These are phyloP conservation scores for Prunus dulcis DNA, from an alignment of 306 rosid species.

Conservation along the genomic window DNA sequence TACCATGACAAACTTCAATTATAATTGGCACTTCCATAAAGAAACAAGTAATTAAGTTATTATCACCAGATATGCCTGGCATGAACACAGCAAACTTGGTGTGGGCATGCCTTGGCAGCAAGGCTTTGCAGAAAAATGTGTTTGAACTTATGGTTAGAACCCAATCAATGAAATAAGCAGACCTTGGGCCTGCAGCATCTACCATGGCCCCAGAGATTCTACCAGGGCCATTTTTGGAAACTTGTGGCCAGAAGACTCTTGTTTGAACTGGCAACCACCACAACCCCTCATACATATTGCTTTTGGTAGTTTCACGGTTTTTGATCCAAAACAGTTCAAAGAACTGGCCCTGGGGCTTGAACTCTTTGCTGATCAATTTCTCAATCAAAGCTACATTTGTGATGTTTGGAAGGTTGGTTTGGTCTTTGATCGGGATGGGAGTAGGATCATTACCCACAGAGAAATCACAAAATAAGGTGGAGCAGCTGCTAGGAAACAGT, in stretches of 20 bases:
- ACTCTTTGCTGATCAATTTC: conserved; percentile 31
- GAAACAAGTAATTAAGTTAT: not conserved
- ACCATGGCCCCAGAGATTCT: conserved; percentile 37
- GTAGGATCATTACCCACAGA: conserved; percentile 18
- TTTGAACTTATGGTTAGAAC: conserved; percentile 42
- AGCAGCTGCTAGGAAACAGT: conserved; percentile 27
- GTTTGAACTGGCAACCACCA: conserved; percentile 24
- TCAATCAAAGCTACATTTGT: conserved; percentile 29
- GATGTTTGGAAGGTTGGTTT: conserved; percentile 46
- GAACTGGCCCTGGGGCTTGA: conserved; percentile 28
- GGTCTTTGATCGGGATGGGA: conserved; percentile 30
- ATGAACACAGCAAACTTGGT: no score
- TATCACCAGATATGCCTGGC: no score
- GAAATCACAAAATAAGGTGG: conserved; percentile 39
- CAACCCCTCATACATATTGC: conserved; percentile 18
- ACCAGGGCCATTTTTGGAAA: conserved; percentile 60
- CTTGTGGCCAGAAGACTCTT: conserved; percentile 33
- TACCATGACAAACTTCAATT: conserved; percentile 5
- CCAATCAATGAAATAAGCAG: conserved; percentile 13
- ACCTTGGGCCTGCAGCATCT: conserved; percentile 51
- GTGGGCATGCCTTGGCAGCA: not conserved
- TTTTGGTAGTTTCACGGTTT: conserved; percentile 14
- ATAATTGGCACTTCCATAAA: conserved; percentile 6
- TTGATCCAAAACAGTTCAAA: conserved; percentile 1
- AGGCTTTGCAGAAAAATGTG: conserved; percentile 25